phyloP scores from a whole-genome alignment of 2,329 filamentous ascomycete genomes.

The Byssothecium circinans region DNA sequence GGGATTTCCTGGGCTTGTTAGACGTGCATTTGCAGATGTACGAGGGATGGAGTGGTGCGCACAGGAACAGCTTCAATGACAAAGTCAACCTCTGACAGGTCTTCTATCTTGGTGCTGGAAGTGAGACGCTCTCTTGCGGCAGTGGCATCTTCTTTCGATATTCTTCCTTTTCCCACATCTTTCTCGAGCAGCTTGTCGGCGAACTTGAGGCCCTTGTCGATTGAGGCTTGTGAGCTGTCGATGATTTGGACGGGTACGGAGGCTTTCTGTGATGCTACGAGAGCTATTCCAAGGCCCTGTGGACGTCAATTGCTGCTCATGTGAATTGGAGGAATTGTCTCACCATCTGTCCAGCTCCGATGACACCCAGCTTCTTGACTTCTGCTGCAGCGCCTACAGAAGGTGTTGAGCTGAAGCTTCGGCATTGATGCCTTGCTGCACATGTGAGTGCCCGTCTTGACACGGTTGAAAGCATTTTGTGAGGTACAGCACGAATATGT shows the following conservation, averaged over 20 bases:
- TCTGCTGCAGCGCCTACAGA: conserved; percentile 63
- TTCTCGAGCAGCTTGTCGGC: conserved; percentile 93
- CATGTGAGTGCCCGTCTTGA: conserved; percentile 32
- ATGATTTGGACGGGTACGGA: conserved; percentile 82
- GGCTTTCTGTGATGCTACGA: conserved; percentile 86
- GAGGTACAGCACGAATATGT: conserved; percentile 17
- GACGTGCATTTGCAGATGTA: not conserved
- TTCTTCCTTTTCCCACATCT: conserved; percentile 83
- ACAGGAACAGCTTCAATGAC: conserved; percentile 92
- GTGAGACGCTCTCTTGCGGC: conserved; percentile 69
- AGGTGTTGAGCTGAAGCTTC: conserved; percentile 69
- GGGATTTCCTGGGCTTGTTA: conserved; percentile 65
- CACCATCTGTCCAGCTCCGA: conserved; percentile 97
- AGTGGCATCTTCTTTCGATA: conserved; percentile 80
- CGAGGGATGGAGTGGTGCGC: conserved; percentile 3
- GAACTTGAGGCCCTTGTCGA: conserved; percentile 88
- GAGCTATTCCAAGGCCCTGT: conserved; percentile 90
- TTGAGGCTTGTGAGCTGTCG: conserved; percentile 78
- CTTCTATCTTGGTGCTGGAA: conserved; percentile 72
- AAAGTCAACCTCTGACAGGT: conserved; percentile 84
- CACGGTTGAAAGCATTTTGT: conserved; percentile 37
- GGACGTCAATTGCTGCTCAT: conserved; percentile 20
- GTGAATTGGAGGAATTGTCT: conserved; percentile 26
- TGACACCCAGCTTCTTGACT: conserved; percentile 84
- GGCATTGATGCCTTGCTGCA: conserved; percentile 37